Conservation (phyloP, 768 basidiomycete species). For the Trametopsis cervina region DNA sequence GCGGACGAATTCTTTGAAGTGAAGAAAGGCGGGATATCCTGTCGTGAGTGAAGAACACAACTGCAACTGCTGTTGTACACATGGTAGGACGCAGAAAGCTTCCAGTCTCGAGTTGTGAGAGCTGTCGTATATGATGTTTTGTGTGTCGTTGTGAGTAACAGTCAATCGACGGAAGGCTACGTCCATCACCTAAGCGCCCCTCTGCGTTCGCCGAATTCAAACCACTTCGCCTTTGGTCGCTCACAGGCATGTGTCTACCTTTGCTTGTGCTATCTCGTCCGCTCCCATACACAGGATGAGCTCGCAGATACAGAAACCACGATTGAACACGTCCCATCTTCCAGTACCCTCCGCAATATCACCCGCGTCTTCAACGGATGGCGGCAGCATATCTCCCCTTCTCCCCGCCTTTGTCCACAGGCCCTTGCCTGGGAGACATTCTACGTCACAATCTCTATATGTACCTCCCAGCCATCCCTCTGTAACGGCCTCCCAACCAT, state of each 20-base stretch:
- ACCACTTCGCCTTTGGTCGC: too few relatives aligned
- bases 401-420: slow-evolving; percentile 6
- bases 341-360: slow-evolving; percentile 3
- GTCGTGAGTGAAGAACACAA: too few relatives aligned
- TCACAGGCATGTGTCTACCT: background rate
- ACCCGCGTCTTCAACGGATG: slow-evolving; percentile 5
- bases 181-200: too few relatives aligned
- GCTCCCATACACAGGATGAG: slow-evolving; percentile 6
- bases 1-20: too few relatives aligned
- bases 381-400: slow-evolving; percentile 4
- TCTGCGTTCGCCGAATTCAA: too few relatives aligned
- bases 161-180: too few relatives aligned
- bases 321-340: slow-evolving; percentile 8
- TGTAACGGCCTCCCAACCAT: slow-evolving; percentile 15
- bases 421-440: background rate
- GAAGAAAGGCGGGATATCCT: too few relatives aligned
- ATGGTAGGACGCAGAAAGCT: too few relatives aligned
- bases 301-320: slow-evolving; percentile 6
- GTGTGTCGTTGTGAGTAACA: too few relatives aligned
- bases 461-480: slow-evolving; percentile 8
- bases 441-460: slow-evolving; percentile 13
- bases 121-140: too few relatives aligned
- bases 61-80: too few relatives aligned
- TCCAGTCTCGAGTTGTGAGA: too few relatives aligned
- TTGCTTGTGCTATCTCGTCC: background rate